Evolutionary conservation across 768 basidiomycete species (phyloP), one percentile per base, ranked within the genome.

Genomic region (Dacryopinax primogenitus): DNA sequence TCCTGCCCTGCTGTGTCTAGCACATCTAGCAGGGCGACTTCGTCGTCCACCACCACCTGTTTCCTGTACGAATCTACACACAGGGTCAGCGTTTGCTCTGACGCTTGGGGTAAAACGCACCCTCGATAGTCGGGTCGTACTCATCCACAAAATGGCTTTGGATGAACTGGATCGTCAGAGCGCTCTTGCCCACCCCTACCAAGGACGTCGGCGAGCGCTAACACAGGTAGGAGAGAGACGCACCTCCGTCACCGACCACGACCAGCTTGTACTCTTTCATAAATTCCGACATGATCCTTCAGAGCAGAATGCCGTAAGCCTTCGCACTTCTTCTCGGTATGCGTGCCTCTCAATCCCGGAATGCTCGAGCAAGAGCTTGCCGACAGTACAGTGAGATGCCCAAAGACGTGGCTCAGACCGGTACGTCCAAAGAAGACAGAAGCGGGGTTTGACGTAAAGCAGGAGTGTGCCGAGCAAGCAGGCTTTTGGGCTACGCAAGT

Each of bases 1-100:
- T 81, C 80, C 68, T 80, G 79, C 9, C 79, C 79, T 0, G 79
- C 79, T 2, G 79, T 80, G 66, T 80, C 79, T n/a, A 80, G 72
- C 15, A 80, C 78, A 65, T 80, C 78, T 23, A 80, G 70, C 36
- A 77, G 68, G 0, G 79, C 78, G 12, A 77, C 76, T 69, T 80
- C 79, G 23, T 77, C 77, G 67, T 80, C 78, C 36, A 80, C 75
- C 63, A 77, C 74, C 65, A 76, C 75, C 68, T 80, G 79, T 68
- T 79, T 81, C 47, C 79, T 73, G 70, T 81, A 81, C 36, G 79
- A 80, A 67, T 80, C 79, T 76, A 76, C 33, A 32, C 36, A 58
- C 47, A n/a, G 44, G 6, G 33, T 51, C 41, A 66, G 28, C n/a
- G 23, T 33, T 1, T n/a, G 64, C n/a, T 12, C 18, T 21, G 26